Base-by-base conservation (phyloP, 2,329 filamentous ascomycete species). In the Talaromyces sp. region DNA sequence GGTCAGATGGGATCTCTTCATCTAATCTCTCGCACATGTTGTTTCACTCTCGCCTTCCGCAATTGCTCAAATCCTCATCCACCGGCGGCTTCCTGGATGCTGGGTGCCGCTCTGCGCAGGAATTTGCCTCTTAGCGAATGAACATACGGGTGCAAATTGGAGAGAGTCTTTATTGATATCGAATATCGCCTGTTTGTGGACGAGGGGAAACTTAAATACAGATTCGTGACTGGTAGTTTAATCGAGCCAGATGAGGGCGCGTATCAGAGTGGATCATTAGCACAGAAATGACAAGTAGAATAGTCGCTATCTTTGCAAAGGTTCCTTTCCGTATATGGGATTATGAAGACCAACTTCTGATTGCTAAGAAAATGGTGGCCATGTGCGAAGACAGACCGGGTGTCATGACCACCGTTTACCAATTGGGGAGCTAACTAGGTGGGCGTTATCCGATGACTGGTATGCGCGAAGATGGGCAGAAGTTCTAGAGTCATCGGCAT, bases 121-220 rank as follows among this genome's bases (percentile, higher is more conserved):
- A 70, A 58, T 70, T 19, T 67, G 69, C 10, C 67, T 62, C 16
- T 58, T 71, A 2, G 68, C 62, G 16, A 59, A 67, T 37, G 60
- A 68, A 6, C 70, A 6, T 81, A 80, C 62, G 84, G 82, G 5
- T 77, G 76, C 7, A 83, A 86, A 68, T 62, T 83, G 2, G 78
- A 82, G 63, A 69, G 77, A 31, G 73, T 74, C 8, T 84, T 86
- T 66, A 78, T 87, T 62, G 79, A 84, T 35, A 72, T 84, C 22
- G 85, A 85, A 35, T 86, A 88, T 73, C 84, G 87, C 64, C 78
- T 90, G 24, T 90, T 90, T 75, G 80, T 56, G 22, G 50, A 82
- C 57, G 79, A 82, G 39, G 72, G 75, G 22, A 77, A 65, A 27
- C 74, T 86, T 3, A 74, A 76, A 8, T 80, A 79, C 2, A 78